These are phyloP conservation scores for Cubamyces sp. DNA, from an alignment of 768 basidiomycete species.

Conservation along the genomic window DNA sequence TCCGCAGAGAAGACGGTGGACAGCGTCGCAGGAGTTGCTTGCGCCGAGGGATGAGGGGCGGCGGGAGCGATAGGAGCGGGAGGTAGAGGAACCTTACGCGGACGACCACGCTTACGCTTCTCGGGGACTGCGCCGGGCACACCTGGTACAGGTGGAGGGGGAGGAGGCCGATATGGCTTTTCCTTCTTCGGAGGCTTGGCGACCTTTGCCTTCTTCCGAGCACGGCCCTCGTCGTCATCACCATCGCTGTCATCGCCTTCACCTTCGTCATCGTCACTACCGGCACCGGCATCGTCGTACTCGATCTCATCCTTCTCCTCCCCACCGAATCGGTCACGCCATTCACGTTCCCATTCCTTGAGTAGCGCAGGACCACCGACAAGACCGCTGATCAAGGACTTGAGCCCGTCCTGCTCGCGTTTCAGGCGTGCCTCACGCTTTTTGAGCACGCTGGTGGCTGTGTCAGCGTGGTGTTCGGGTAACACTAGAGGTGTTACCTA, in stretches of 20 bases:
- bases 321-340: conserved; percentile 75
- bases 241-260: conserved; percentile 52
- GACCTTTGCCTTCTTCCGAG: conserved; percentile 67
- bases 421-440: conserved; percentile 71
- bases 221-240: conserved; percentile 47
- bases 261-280: conserved; percentile 53
- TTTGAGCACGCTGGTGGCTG: conserved; percentile 66
- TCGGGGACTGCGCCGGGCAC: conserved; percentile 52
- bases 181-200: conserved; percentile 45
- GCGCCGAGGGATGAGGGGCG: conserved; percentile 23
- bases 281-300: conserved; percentile 44
- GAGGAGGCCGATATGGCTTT: conserved; percentile 42
- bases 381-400: conserved; percentile 66
- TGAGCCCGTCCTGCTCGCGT: conserved; percentile 77
- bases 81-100: conserved; percentile 68
- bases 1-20: conserved; percentile 25
- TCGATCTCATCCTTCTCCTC: conserved; percentile 67
- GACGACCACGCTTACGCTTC: conserved; percentile 85
- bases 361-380: conserved; percentile 76
- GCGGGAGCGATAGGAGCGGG: conserved; percentile 33
- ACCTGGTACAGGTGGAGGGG: conserved; percentile 37
- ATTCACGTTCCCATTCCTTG: conserved; percentile 76
- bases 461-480: conserved; percentile 10
- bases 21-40: conserved; percentile 20
- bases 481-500: conserved; percentile 34